Base-by-base conservation (phyloP, 2,329 filamentous ascomycete species). In the Nannizzia gypsea region DNA sequence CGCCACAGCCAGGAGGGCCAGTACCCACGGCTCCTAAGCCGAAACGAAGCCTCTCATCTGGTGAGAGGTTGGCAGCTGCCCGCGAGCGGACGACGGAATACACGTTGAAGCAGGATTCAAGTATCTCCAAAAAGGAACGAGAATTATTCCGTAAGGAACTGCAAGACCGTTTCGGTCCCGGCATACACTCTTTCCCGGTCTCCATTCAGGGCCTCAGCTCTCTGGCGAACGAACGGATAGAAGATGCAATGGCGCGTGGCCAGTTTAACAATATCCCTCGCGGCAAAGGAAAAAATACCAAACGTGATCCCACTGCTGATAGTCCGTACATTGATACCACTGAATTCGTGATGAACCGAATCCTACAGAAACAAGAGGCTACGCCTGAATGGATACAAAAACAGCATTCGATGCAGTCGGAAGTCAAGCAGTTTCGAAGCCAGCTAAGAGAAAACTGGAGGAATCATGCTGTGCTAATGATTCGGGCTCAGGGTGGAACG, bases 301-400 rank as follows among this genome's bases (percentile, higher is more conserved):
- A 91, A 71, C 77, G 87, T n/a, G 91, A 97, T 66, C 77, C 88
- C 57, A 85, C 89, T 64, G 88, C 89, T 0, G 87, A 86, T 66
- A 95, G 87, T 66, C 90, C 93, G 0, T 97, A 95, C 68, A 83
- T 97, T 60, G 90, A 97, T 69, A 97, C 92, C 0, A 97, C 93
- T 0, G 92, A 97, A 73, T 96, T 96, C 71, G 89, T 97, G 67
- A 87, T 97, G 87, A 97, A 99, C 75, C 93, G 95, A 74, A 96
- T 97, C 77, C 96, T 99, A 64, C 89, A 96, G 74, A 87, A 88
- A 61, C 93, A 99, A 73, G 91, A 96, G 20, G 89, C 97, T 62
- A 89, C 95, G 0, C 93, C 93, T 0, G 92, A 92, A 0, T 99
- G 93, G 93, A 97, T 99, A 62, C 93, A 99, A 74, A 97, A 96